Conservation (phyloP, 1,284 basidiomycete genomes). For the Moniliophthora roreri region DNA sequence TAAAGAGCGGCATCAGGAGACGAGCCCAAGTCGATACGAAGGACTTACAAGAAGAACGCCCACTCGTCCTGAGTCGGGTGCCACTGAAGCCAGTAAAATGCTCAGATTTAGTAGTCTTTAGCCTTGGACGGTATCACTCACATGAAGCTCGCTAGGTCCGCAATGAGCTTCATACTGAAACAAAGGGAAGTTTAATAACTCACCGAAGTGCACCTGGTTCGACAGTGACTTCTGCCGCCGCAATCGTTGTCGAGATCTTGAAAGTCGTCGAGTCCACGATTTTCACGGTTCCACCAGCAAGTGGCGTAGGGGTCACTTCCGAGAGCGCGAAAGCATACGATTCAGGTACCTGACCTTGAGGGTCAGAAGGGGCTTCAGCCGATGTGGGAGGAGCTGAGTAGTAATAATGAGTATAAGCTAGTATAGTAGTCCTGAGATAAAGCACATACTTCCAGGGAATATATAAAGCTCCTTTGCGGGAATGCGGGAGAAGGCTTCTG, state of each 20-base stretch:
- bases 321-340: conserved; percentile 59
- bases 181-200: conserved; percentile 22
- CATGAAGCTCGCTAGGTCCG: conserved; percentile 41
- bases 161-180: background rate
- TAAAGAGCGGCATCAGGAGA: conserved; percentile 25
- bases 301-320: conserved; percentile 45
- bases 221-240: conserved; percentile 66
- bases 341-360: conserved; percentile 50
- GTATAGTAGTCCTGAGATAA: conserved; percentile 10
- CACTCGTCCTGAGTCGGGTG: conserved; percentile 73
- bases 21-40: conserved; percentile 3
- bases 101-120: background rate
- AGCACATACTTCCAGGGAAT: conserved; percentile 54
- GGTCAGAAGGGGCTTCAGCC: conserved; percentile 38
- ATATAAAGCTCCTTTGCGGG: conserved; percentile 64
- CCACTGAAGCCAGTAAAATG: conserved; percentile 45
- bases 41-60: conserved; percentile 51
- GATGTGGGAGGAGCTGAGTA: conserved; percentile 37
- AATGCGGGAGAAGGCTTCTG: conserved; percentile 56
- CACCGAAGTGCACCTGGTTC: conserved; percentile 65
- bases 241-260: conserved; percentile 49
- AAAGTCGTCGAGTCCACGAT: conserved; percentile 59
- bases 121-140: conserved; percentile 20
- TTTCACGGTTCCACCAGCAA: conserved; percentile 62
- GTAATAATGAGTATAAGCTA: conserved; percentile 26